These are phyloP conservation scores for Psophocarpus tetragonolobus DNA, from an alignment of 306 rosid genomes.

Conservation along the genomic window DNA sequence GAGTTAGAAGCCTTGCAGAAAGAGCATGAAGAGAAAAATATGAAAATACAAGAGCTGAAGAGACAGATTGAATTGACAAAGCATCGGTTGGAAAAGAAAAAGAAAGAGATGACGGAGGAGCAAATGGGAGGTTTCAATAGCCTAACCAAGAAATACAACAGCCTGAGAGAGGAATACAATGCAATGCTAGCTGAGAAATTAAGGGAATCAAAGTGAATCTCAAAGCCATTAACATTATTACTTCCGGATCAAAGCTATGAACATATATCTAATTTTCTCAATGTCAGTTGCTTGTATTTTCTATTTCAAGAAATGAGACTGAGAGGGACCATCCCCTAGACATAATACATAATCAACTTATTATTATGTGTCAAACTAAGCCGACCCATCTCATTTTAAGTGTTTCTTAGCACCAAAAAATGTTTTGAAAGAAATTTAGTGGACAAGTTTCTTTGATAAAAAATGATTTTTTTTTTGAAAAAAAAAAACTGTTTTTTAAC, in stretches of 20 bases:
- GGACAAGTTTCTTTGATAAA: too few relatives aligned
- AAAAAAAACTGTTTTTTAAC: too few relatives aligned
- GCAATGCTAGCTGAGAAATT: slow-evolving; percentile 38
- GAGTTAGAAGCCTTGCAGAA: slow-evolving; percentile 45
- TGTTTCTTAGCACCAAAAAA: too few relatives aligned
- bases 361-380: too few relatives aligned
- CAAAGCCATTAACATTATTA: background rate
- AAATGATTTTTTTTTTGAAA: too few relatives aligned
- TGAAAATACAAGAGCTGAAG: slow-evolving; percentile 51
- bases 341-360: background rate
- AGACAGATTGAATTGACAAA: slow-evolving; percentile 46
- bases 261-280: background rate
- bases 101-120: slow-evolving; percentile 31
- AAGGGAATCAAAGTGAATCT: slow-evolving; percentile 32
- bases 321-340: background rate
- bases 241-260: background rate
- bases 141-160: slow-evolving; percentile 44
- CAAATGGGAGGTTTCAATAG: slow-evolving; percentile 43
- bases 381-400: too few relatives aligned
- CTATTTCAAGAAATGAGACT: background rate
- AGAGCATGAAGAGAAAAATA: slow-evolving; percentile 45
- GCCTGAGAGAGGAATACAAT: slow-evolving; percentile 53
- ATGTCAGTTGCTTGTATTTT: background rate
- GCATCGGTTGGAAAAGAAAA: slow-evolving; percentile 44
- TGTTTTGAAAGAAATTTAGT: too few relatives aligned